Evolutionary conservation across 305 asterid species (phyloP), one percentile per base, ranked within the genome.

Genomic region (Rubia tinctorum): DNA sequence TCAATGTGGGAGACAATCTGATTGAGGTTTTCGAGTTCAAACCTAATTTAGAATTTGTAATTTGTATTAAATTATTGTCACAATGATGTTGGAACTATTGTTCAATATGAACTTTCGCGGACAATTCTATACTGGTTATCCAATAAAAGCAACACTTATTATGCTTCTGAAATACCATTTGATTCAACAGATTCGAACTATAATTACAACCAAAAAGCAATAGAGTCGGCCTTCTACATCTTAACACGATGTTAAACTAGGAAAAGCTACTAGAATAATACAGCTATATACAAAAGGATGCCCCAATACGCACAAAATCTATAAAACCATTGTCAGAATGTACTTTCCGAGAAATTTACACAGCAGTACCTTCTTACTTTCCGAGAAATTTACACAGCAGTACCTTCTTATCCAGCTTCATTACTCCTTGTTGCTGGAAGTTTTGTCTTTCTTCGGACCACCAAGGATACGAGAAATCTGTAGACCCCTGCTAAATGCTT

Each of bases 381-480:
- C 15, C 8, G 8, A 51, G 27, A 34, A 37, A 49, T 55, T 53
- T 22, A 62, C 49, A 70, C 20, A 6, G 6, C 5, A 5, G 42
- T 11, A 70, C 64, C 43, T 30, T 55, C 27, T 37, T 47, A 20
- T 49, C 76, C 8, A 47, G 67, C 42, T 20, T 44, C 6, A 49
- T 76, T 77, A 90, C 87, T 89, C 91, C 76, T 90, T 90, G 87
- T 83, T 87, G 88, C 83, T 82, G 37, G 96, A 86, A 6, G 97
- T 87, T 55, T 88, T 87, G 78, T 92, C 99, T 81, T 92, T 90
- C 95, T 95, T 90, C 0, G 96, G 97, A 40, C 98, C 98, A 47
- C 99, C 99, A 67, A 95, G 99, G 82, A 95, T 95, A 82, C 99
- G 99, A 66, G 99, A 95, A 69, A 95, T 92, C 80, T 95, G 99